Percentiles rank a stretch among this genome's conserved stretches.
Evolutionary conservation across 805 yeast genomes (phyloP).

Genomic region (Yamadazyma takamatsuzukensis): DNA sequence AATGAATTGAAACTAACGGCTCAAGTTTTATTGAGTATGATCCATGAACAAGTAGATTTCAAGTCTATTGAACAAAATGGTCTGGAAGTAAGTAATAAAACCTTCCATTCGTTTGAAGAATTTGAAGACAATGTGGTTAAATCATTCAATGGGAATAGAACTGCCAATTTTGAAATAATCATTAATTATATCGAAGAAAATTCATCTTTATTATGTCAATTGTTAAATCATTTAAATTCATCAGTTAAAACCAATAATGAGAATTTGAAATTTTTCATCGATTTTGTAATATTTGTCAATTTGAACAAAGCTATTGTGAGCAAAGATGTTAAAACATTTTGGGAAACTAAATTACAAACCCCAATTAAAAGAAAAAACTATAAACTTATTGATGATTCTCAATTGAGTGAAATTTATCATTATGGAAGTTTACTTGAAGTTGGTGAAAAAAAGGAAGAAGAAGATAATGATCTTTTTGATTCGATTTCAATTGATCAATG

Average conservation of each 20-base stretch:
- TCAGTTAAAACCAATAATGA: constrained; percentile 19
- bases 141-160: constrained; percentile 8
- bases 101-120: constrained; percentile 9
- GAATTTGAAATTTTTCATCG: constrained; percentile 21
- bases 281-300: constrained; percentile 17
- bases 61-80: too few species aligned
- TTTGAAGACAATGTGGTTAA: constrained; percentile 11
- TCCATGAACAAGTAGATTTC: constrained; percentile 16
- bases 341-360: constrained; percentile 16
- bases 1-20: constrained; percentile 18
- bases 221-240: constrained; percentile 5
- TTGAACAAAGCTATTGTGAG: constrained; percentile 15
- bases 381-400: constrained; percentile 18
- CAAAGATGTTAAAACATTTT: constrained; percentile 17
- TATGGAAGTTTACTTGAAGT: constrained; percentile 24
- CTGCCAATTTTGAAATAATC: constrained; percentile 5
- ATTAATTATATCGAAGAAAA: constrained; percentile 4
- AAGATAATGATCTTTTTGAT: constrained; percentile 16
- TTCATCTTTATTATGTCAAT: constrained; percentile 1
- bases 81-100: too few species aligned
- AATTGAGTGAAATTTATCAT: too few species aligned
- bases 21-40: constrained; percentile 21
- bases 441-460: constrained; percentile 11
- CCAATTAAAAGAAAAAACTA: neutral
- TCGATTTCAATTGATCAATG: constrained; percentile 8